These are phyloP conservation scores for Neurospora pannonica DNA, from an alignment of 495 filamentous ascomycete genomes.

Conservation along the genomic window DNA sequence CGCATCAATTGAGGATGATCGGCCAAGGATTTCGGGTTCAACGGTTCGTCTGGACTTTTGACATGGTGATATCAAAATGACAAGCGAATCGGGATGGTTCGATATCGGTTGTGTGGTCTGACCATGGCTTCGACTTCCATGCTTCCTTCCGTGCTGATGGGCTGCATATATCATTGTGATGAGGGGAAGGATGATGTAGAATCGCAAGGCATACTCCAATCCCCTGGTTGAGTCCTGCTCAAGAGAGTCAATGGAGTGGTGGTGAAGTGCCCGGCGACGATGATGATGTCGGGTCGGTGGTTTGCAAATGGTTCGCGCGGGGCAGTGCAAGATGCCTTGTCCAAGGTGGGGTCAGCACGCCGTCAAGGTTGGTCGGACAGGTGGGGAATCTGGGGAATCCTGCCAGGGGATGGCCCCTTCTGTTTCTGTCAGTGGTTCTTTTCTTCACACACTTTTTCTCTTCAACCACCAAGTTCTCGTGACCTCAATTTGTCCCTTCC, in stretches of 20 bases:
- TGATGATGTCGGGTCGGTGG: not conserved
- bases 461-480: not conserved
- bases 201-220: not conserved
- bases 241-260: not conserved
- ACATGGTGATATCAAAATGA: not conserved
- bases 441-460: not conserved
- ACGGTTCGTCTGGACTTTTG: not conserved
- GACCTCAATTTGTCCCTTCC: not conserved
- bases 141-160: not conserved
- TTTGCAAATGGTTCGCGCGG: not conserved
- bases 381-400: not conserved
- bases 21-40: not conserved
- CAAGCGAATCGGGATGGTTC: not conserved
- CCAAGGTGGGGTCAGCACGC: not conserved
- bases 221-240: not conserved
- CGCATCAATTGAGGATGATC: not conserved
- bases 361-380: not conserved
- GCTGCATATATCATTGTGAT: not conserved
- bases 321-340: not conserved
- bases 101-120: not conserved
- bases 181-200: not conserved
- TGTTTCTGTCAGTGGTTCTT: not conserved
- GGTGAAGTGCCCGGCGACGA: not conserved
- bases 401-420: not conserved
- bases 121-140: not conserved